Evolutionary conservation across 2,329 filamentous ascomycete species (phyloP).

Genomic region (Colletotrichum tabaci): DNA sequence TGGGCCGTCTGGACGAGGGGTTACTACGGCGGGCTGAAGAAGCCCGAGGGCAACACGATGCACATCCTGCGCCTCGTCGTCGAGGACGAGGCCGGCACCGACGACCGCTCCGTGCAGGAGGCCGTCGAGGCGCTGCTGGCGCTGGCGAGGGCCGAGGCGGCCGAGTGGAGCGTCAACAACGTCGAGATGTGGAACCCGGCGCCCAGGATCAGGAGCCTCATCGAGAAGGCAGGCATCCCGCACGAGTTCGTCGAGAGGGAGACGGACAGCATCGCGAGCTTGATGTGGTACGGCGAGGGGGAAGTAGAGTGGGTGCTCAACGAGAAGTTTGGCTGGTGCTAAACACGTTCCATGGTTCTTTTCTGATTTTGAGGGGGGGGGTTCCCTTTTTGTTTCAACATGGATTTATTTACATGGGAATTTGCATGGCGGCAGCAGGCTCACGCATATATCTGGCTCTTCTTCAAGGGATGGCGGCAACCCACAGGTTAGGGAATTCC

Average conservation of each 20-base stretch:
- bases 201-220: slow-evolving; percentile 62
- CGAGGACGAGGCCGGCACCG: slow-evolving; percentile 65
- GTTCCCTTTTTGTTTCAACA: too few relatives aligned
- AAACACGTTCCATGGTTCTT: slow-evolving; percentile 40
- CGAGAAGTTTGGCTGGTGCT: slow-evolving; percentile 87
- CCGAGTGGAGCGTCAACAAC: slow-evolving; percentile 77
- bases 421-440: not conserved
- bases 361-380: too few relatives aligned
- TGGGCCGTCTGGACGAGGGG: slow-evolving; percentile 83
- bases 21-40: slow-evolving; percentile 71
- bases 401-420: too few relatives aligned
- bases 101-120: slow-evolving; percentile 61
- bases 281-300: slow-evolving; percentile 78
- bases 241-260: slow-evolving; percentile 70
- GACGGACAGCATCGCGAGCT: slow-evolving; percentile 76
- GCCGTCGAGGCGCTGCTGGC: slow-evolving; percentile 75
- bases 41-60: slow-evolving; percentile 74
- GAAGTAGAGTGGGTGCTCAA: slow-evolving; percentile 80
- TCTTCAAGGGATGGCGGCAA: slow-evolving; percentile 10
- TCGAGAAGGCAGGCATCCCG: slow-evolving; percentile 64
- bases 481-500: not conserved
- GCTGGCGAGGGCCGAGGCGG: slow-evolving; percentile 79
- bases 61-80: slow-evolving; percentile 79
- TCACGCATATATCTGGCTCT: not conserved
- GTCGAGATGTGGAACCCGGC: slow-evolving; percentile 90